Conservation (phyloP, 306 rosid species). For the Cercis canadensis region DNA sequence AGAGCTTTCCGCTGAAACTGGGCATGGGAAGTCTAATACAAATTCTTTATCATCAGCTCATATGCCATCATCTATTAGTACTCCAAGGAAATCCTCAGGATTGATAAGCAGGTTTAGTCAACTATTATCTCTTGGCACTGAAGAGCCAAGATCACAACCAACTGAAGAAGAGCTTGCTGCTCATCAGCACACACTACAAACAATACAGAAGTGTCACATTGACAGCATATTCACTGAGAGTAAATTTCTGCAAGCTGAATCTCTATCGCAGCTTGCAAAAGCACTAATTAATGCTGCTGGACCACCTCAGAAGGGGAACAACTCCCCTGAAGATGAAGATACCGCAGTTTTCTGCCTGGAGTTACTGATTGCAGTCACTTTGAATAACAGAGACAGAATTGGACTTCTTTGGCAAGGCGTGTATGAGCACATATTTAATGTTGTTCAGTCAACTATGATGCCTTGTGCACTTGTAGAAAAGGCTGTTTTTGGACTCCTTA, state of each 20-base stretch:
- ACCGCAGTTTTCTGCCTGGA: constrained; percentile 89
- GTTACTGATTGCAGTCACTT: constrained; percentile 81
- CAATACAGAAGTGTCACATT: constrained; percentile 87
- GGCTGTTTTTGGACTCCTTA: constrained; percentile 93
- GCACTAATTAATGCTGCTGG: constrained; percentile 86
- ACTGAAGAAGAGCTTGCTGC: constrained; percentile 92
- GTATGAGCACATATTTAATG: constrained; percentile 81
- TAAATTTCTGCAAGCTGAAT: constrained; percentile 91
- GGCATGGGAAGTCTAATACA: constrained; percentile 61
- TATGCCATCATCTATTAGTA: constrained; percentile 64
- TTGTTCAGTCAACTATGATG: constrained; percentile 92
- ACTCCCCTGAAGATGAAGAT: constrained; percentile 80
- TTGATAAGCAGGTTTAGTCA: constrained; percentile 96
- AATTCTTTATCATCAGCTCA: constrained; percentile 72
- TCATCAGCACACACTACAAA: constrained; percentile 78
- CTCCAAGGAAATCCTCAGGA: constrained; percentile 87
- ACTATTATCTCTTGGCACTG: constrained; percentile 86
- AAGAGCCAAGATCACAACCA: constrained; percentile 86
- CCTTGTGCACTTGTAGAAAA: constrained; percentile 92
- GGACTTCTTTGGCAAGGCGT: constrained; percentile 92
- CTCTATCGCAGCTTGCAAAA: constrained; percentile 80
- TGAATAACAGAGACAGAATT: constrained; percentile 94
- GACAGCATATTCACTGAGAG: constrained; percentile 90
- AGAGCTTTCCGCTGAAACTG: constrained; percentile 70
- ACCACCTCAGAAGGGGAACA: constrained; percentile 75